Evolutionary conservation across 2,329 filamentous ascomycete species (phyloP).

Genomic region (Nannizzia gypsea): DNA sequence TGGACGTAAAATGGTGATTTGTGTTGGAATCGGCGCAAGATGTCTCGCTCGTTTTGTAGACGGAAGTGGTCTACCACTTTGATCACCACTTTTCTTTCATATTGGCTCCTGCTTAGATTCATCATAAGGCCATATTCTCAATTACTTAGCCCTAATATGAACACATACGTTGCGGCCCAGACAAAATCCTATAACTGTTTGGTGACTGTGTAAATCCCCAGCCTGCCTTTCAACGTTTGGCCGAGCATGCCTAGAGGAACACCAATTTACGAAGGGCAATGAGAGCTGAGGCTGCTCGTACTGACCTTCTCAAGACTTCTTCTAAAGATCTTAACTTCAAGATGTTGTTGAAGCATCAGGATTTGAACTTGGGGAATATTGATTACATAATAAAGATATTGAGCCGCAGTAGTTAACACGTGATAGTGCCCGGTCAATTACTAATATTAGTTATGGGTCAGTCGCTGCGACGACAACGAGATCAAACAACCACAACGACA

Average conservation of each 20-base stretch:
- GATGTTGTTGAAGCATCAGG: too few species aligned
- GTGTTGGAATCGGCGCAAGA: slow-evolving; percentile 13
- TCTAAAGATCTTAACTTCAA: too few species aligned
- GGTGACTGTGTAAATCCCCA: slow-evolving; percentile 7
- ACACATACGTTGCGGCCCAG: slow-evolving; percentile 6
- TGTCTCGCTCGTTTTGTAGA: slow-evolving; percentile 19
- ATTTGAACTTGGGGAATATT: too few species aligned
- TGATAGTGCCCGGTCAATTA: neutral
- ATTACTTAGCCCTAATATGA: too few species aligned
- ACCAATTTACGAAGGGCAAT: too few species aligned
- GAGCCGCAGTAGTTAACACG: neutral
- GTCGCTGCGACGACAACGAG: too few species aligned
- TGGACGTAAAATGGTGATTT: slow-evolving; percentile 14
- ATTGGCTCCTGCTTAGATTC: slow-evolving; percentile 9
- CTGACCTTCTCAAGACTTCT: too few species aligned
- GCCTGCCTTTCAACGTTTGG: slow-evolving; percentile 3
- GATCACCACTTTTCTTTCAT: slow-evolving; percentile 14
- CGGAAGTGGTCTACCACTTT: slow-evolving; percentile 18
- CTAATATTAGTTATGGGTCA: too few species aligned
- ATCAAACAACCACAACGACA: too few species aligned
- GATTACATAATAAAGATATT: too few species aligned
- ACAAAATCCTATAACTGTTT: slow-evolving; percentile 11
- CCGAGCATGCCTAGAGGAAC: neutral
- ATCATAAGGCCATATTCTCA: too few species aligned
- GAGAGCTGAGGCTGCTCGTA: too few species aligned